Percentiles rank a stretch among this genome's conserved stretches.
These are phyloP conservation scores for Lithospermum erythrorhizon DNA, from an alignment of 257 asterid genomes.

Conservation along the genomic window DNA sequence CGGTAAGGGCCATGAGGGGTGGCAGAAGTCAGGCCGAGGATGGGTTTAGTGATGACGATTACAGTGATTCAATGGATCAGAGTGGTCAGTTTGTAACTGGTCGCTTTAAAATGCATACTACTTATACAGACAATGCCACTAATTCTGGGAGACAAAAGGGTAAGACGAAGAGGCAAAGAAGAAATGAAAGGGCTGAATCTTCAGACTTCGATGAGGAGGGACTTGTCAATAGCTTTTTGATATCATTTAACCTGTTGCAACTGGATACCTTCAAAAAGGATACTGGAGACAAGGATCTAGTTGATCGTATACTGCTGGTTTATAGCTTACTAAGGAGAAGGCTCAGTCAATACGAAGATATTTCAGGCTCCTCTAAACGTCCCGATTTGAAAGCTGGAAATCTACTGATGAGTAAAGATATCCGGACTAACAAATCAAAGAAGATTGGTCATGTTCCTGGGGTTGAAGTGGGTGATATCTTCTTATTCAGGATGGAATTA, in stretches of 20 bases:
- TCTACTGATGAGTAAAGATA: conserved; percentile 53
- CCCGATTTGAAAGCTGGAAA: conserved; percentile 58
- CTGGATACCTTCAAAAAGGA: conserved; percentile 42
- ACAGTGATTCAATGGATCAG: conserved; percentile 32
- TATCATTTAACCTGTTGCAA: conserved; percentile 35
- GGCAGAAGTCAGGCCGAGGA: conserved; percentile 16
- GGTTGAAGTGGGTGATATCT: conserved; percentile 78
- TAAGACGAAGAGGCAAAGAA: conserved; percentile 25
- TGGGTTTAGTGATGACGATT: conserved; percentile 31
- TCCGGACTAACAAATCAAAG: conserved; percentile 52
- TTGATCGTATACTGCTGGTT: conserved; percentile 36
- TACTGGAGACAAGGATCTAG: conserved; percentile 50
- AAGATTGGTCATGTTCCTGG: conserved; percentile 72
- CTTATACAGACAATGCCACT: conserved; percentile 28
- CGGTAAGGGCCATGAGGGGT: conserved; percentile 26
- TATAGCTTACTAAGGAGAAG: conserved; percentile 50
- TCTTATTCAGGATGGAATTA: conserved; percentile 82
- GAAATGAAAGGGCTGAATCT: conserved; percentile 10
- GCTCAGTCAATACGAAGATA: conserved; percentile 54
- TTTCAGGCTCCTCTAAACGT: conserved; percentile 40
- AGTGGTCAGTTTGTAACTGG: conserved; percentile 17
- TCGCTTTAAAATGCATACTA: conserved; percentile 16
- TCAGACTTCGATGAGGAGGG: conserved; percentile 37
- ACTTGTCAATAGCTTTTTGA: conserved; percentile 28
- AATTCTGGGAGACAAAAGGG: conserved; percentile 38